A percentile compares a stretch with the other conserved stretches of the same genome.
Conservation (phyloP, 2,329 filamentous ascomycete genomes). For the Grosmannia serpens region DNA sequence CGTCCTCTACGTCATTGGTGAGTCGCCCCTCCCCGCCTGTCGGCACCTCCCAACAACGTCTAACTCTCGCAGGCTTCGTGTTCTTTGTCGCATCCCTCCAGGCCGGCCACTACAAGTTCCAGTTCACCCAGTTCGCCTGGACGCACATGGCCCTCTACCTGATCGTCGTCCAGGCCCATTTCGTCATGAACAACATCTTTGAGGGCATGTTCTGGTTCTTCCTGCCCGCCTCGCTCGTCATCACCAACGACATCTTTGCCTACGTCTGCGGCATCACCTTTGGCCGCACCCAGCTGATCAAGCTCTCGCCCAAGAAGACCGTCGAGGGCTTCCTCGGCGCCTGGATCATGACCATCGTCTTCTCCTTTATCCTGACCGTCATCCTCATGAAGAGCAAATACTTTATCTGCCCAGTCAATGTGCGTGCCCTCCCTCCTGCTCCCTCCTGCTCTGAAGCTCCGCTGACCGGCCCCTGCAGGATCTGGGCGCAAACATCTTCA, state of each 20-base stretch:
- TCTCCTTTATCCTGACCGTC: constrained; percentile 71
- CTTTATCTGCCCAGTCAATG: constrained; percentile 94
- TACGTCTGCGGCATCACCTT: constrained; percentile 97
- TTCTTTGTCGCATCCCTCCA: constrained; percentile 94
- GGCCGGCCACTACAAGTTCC: constrained; percentile 93
- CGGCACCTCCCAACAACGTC: no score
- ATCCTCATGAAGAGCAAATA: constrained; percentile 85
- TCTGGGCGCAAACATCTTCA: constrained; percentile 85
- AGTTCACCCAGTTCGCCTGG: constrained; percentile 99
- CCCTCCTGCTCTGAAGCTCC: neutral
- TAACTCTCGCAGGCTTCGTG: constrained; percentile 65
- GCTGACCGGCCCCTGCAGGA: constrained; percentile 38
- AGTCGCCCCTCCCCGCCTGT: neutral
- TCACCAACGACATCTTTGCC: constrained; percentile 97
- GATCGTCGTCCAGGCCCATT: constrained; percentile 95
- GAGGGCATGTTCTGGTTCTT: constrained; percentile 99
- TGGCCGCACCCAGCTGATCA: constrained; percentile 91
- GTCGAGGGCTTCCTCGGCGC: constrained; percentile 95
- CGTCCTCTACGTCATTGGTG: constrained; percentile 93
- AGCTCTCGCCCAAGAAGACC: constrained; percentile 97
- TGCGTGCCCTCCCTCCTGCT: constrained; percentile 23
- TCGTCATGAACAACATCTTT: constrained; percentile 99
- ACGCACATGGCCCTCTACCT: constrained; percentile 98
- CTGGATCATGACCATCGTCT: constrained; percentile 89
- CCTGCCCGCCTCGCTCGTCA: constrained; percentile 84